Conservation (phyloP, 805 yeast species). For the Candida jianshihensis region DNA sequence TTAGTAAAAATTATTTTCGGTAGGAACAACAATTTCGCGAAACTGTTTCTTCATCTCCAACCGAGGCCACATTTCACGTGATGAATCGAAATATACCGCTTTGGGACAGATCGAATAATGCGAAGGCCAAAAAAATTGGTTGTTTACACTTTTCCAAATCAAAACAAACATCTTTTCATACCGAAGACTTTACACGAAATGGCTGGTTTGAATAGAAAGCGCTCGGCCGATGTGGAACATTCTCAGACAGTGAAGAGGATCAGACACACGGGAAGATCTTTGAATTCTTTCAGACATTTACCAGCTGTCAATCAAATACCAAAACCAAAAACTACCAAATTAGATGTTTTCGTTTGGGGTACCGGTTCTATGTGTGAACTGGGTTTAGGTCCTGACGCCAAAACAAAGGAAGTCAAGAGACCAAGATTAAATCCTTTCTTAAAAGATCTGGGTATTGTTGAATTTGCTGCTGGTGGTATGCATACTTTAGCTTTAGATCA, state of each 20-base stretch:
- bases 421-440: constrained; percentile 86
- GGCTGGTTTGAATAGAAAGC: constrained; percentile 22
- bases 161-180: neutral
- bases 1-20: neutral
- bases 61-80: neutral
- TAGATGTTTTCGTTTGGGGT: constrained; percentile 91
- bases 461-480: constrained; percentile 94
- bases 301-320: constrained; percentile 23
- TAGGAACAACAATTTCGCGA: neutral
- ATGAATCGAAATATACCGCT: constrained; percentile 5
- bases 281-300: constrained; percentile 20
- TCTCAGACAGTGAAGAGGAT: constrained; percentile 12
- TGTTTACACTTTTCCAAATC: too few relatives aligned
- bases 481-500: constrained; percentile 80
- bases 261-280: constrained; percentile 23
- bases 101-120: too few relatives aligned
- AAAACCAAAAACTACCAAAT: constrained; percentile 21
- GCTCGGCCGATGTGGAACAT: constrained; percentile 14
- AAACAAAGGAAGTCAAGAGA: constrained; percentile 88
- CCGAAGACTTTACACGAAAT: constrained; percentile 5
- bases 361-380: constrained; percentile 96
- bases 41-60: neutral
- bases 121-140: too few relatives aligned
- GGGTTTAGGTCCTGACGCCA: constrained; percentile 94
- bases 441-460: constrained; percentile 67